Evolutionary conservation across 2,329 filamentous ascomycete genomes (phyloP).

Genomic region (Neofusicoccum kwambonambiense): DNA sequence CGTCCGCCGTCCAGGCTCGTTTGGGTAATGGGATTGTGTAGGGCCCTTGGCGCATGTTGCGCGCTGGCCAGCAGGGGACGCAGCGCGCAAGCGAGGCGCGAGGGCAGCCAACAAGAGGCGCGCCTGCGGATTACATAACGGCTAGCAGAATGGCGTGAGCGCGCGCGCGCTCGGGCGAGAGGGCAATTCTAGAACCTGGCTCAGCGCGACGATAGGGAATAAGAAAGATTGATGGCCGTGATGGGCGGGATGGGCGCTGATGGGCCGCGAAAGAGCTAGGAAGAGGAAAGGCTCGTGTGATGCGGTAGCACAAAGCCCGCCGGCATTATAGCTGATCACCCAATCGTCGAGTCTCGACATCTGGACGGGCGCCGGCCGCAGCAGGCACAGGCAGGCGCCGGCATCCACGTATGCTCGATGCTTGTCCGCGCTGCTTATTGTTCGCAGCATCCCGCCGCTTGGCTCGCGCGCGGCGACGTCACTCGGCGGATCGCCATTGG

Average conservation of each 20-base stretch:
- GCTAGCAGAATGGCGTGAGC: slow-evolving; percentile 12
- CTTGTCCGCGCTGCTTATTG: slow-evolving; percentile 9
- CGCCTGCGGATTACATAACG: slow-evolving; percentile 15
- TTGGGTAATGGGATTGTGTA: slow-evolving; percentile 17
- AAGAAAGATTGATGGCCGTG: slow-evolving; percentile 6
- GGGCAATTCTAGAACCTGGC: slow-evolving; percentile 12
- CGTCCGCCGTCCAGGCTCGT: slow-evolving; percentile 10
- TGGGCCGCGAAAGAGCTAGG: slow-evolving; percentile 12
- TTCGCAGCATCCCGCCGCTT: slow-evolving; percentile 11
- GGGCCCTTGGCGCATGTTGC: slow-evolving; percentile 7
- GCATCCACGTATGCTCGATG: not conserved
- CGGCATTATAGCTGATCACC: slow-evolving; percentile 14
- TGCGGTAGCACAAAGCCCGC: slow-evolving; percentile 10
- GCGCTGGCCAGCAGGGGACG: slow-evolving; percentile 11
- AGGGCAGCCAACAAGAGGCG: slow-evolving; percentile 2
- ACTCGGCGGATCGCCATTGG: slow-evolving; percentile 16
- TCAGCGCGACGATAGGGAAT: slow-evolving; percentile 7
- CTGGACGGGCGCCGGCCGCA: not conserved
- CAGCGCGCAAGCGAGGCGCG: not conserved
- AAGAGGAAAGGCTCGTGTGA: slow-evolving; percentile 16
- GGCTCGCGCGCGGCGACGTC: slow-evolving; percentile 8
- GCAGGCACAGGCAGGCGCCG: not conserved
- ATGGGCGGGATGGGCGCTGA: slow-evolving; percentile 14
- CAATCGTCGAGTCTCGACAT: slow-evolving; percentile 1
- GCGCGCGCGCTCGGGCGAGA: slow-evolving; percentile 6